Evolutionary conservation across 139 green algal genomes (phyloP), one percentile per base, ranked within the genome.

Genomic region (Micractinium conductrix): DNA sequence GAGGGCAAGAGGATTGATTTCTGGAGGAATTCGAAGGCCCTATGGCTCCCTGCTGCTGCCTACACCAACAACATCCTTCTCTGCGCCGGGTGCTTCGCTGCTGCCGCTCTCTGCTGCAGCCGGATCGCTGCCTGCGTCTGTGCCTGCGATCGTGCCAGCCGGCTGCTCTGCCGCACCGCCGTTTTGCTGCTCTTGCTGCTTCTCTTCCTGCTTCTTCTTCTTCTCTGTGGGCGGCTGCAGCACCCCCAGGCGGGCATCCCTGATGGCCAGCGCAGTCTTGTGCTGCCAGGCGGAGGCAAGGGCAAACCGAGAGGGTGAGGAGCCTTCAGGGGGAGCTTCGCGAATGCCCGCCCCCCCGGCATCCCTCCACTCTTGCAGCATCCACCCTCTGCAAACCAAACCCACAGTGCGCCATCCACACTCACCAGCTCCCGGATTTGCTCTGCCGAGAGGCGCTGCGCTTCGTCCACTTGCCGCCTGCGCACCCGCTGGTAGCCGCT

Each of bases 401-500:
- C 8, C 24, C 26, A n/a, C n/a, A n/a, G 10, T 62, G 53, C 6
- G 26, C 48, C 53, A 62, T 22, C 33, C 65, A 17, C 14, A 43
- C 65, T 44, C 35, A 72, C 65, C 58, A 82, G 58, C 28, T 71
- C 76, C 58, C 58, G 26, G 38, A 82, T 82, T 21, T 33, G 58
- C 17, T 42, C 55, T 58, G 72, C 38, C 28, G 76, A 67, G 38
- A 43, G 76, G 58, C 28, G 0, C 76, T 73, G 62, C 50, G 38
- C 48, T 35, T 26, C 19, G 24, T 82, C 55, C 76, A 82, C 76
- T 58, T 71, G 58, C 33, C 76, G 38, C 53, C 42, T 38, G 58
- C 55, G 53, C 9, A 82, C 17, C 58, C 80, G 69, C 80, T 85
- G 80, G 50, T 85, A 85, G 33, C n/a, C 2, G 70, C 28, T 53